Evolutionary conservation across 768 basidiomycete species (phyloP), one percentile per base, ranked within the genome.

Genomic region (Amanita rubescens): DNA sequence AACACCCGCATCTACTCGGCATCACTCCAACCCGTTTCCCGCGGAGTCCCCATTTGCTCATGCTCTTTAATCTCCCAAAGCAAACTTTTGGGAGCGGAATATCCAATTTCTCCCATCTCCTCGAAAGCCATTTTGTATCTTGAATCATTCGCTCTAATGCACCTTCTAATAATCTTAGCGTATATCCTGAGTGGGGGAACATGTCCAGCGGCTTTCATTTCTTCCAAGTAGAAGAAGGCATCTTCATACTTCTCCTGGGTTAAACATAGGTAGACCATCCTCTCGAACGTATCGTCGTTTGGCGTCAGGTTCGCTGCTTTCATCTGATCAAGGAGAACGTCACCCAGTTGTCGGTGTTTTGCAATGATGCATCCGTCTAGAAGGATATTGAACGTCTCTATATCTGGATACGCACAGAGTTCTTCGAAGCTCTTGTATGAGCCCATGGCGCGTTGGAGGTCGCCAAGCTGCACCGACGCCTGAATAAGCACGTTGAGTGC

Each of bases 141-240:
- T 14, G 73, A 59, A 63, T 94, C 92, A 55, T 72, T 72, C 17
- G 67, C 65, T 15, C 62, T 57, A 12, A 81, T 63, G 59, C 87
- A 91, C 59, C 75, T 83, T 43, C 72, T 70, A 39, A 84, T 67
- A 54, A 94, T 68, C 1, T 71, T 69, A 32, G 78, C 74, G 67
- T 94, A 94, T 27, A 85, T 67, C 1, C 62, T 60, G 22, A 60
- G 60, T 9, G 78, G 65, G 0, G 91, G 89, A n/a, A 71, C 60
- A 60, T 80, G 71, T 8, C 72, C 72, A 33, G 75, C 76, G 0
- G 73, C 68, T 66, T 94, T 93, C 87, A 91, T 90, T 71, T 89
- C 86, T 64, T 93, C 90, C 30, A 95, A 75, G 67, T 90, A 92
- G 63, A 82, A 84, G 69, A 94, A 94, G 0, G 90, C 89, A 56